Base-by-base conservation (phyloP, 805 yeast genomes). In the Cyberlindnera mycetangii region DNA sequence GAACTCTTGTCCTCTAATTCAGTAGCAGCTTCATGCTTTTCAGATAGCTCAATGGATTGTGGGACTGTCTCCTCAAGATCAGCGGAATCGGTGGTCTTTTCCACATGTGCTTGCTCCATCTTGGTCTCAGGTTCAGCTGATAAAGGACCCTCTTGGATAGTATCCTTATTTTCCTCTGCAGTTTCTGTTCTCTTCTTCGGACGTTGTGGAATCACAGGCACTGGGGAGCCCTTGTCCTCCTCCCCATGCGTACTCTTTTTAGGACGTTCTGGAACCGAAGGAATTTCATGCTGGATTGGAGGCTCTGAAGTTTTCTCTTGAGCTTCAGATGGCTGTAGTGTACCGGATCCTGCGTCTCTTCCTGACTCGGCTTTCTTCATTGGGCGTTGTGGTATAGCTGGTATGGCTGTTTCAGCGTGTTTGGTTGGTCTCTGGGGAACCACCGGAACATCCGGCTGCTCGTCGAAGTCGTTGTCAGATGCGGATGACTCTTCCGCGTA, bases 221-320 rank as follows among this genome's bases (percentile, higher is more conserved):
- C 32, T 30, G 32, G 32, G 9, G 32, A 30, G 32, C 10, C n/a
- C 3, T 33, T 17, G 6, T 33, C 37, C 39, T 32, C 25, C 42
- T 32, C 20, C 33, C 30, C 17, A 16, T 8, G 17, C 6, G 37
- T 11, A 10, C 10, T 34, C 42, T 42, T 39, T 32, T 21, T 31
- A 8, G 45, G 50, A 36, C 44, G 48, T n/a, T 45, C 44, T 15
- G 50, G 51, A 32, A 47, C 34, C 3, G 27, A 44, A 5, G 53
- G 54, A 4, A 32, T 28, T 19, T 28, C 21, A 18, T 8, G 14
- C 28, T 24, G 7, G 18, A 20, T 27, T n/a, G n/a, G n/a, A n/a
- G n/a, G n/a, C n/a, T n/a, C n/a, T n/a, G n/a, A n/a, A n/a, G n/a
- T n/a, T n/a, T n/a, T n/a, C 32, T 41, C 41, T n/a, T 30, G n/a